A percentile compares a stretch with the other conserved stretches of the same genome.
Conservation (phyloP, 2,329 filamentous ascomycete species). For the Aspergillus sp. region DNA sequence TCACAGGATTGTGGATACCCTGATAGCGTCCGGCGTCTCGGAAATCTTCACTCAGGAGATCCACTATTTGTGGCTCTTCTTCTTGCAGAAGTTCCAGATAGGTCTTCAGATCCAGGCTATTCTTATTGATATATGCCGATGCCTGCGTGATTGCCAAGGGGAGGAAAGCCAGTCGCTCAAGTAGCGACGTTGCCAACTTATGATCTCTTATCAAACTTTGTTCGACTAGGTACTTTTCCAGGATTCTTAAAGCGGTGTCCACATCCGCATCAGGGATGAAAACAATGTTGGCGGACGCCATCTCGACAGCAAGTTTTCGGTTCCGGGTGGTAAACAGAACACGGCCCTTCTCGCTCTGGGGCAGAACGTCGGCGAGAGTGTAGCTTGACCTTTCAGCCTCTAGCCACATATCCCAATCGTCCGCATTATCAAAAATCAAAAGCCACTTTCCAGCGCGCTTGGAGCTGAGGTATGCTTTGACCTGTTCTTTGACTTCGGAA, state of each 20-base stretch:
- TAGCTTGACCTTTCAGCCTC: background rate
- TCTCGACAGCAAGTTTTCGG: conserved; percentile 13
- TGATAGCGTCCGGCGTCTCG: conserved; percentile 6
- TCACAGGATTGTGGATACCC: conserved; percentile 5
- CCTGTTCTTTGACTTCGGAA: background rate
- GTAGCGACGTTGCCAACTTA: conserved; percentile 3
- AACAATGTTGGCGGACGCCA: conserved; percentile 18
- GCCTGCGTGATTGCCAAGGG: conserved; percentile 27
- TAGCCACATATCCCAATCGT: conserved; percentile 19
- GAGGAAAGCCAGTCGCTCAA: conserved; percentile 19
- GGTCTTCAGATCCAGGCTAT: background rate
- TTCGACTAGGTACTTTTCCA: background rate
- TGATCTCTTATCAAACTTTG: conserved; percentile 9
- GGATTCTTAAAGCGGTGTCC: conserved; percentile 11
- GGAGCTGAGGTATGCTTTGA: conserved; percentile 13
- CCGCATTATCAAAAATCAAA: conserved; percentile 24
- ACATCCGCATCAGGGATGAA: conserved; percentile 13
- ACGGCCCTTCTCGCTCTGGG: conserved; percentile 15
- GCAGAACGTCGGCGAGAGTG: background rate
- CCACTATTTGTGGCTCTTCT: conserved; percentile 2
- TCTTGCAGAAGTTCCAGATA: conserved; percentile 7
- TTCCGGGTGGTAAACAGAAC: conserved; percentile 30
- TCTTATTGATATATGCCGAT: conserved; percentile 19
- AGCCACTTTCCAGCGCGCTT: conserved; percentile 17
- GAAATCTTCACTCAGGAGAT: conserved; percentile 10